Evolutionary conservation across 306 rosid species (phyloP), one percentile per base, ranked within the genome.

Genomic region (Ormosia semicastrata): DNA sequence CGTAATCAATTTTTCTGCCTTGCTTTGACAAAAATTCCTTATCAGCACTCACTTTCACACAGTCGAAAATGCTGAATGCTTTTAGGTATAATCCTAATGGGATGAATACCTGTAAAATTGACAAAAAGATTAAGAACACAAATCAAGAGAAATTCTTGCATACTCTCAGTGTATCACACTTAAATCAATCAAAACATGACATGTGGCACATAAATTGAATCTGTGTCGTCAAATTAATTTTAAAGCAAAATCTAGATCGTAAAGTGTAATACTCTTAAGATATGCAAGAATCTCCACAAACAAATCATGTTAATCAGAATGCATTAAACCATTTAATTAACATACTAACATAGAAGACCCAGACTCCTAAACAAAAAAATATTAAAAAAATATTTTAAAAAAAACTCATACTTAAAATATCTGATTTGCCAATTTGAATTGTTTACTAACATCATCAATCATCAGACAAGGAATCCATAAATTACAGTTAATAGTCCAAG

Each of bases 61-160:
- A 88, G 34, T 88, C 89, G 13, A 90, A 88, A 62, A 90, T 75
- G 80, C 60, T 82, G 81, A 71, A 15, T 43, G 82, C 86, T 74
- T 80, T 86, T 86, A 88, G 43, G 68, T 89, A 88, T 54, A 87
- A 71, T 46, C 54, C 84, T 85, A 91, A 74, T 1, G 97, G 85
- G 52, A 92, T 84, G 78, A 90, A 80, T 32, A 94, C 98, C 97
- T 94, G 97, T 73, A 58, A 84, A 76, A 37, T 77, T 57, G 52
- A 46, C 66, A n/a, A 0, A 59, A 54, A 64, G 37, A 50, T 60
- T 66, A 62, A 75, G 72, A 47, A 49, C 6, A 73, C 32, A 59
- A 69, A 71, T 77, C 18, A 29, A 66, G 41, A 62, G 58, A 44
- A 66, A 41, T 18, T 50, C 5, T 57, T 53, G 30, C 29, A 17